phyloP scores from a whole-genome alignment of 75 land plant genomes.

The Azolla pinnata region DNA sequence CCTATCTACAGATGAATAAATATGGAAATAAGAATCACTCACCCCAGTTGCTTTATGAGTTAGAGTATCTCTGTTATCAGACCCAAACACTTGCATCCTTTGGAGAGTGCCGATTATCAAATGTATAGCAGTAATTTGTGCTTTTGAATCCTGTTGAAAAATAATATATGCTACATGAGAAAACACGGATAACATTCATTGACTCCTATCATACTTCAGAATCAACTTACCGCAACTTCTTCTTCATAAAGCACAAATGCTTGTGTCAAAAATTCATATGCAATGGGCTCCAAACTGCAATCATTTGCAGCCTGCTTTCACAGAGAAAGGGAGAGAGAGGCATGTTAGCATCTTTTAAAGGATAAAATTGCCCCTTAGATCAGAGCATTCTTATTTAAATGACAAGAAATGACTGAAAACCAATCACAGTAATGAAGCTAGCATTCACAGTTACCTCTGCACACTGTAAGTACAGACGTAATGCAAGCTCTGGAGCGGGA shows the following conservation, averaged over 20 bases:
- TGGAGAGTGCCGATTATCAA: slow-evolving; percentile 89
- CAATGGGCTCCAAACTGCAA: slow-evolving; percentile 83
- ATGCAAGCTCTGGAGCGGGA: slow-evolving; percentile 83
- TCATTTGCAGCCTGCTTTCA: slow-evolving; percentile 83
- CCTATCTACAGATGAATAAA: no score
- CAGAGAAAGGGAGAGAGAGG: background rate
- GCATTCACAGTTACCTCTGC: slow-evolving; percentile 57
- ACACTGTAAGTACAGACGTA: slow-evolving; percentile 84
- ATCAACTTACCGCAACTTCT: slow-evolving; percentile 65
- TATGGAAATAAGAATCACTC: no score
- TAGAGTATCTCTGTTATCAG: slow-evolving; percentile 91
- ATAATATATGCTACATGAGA: background rate
- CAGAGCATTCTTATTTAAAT: no score
- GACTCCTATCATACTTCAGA: background rate
- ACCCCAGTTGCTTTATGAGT: slow-evolving; percentile 99
- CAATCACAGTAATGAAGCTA: background rate
- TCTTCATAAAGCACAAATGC: slow-evolving; percentile 90
- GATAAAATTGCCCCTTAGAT: no score
- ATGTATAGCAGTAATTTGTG: slow-evolving; percentile 93
- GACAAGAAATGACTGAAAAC: no score
- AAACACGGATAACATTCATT: no score
- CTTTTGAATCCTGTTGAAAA: slow-evolving; percentile 71
- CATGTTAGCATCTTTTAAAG: no score
- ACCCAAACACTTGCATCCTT: slow-evolving; percentile 82
- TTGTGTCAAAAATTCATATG: slow-evolving; percentile 94